Evolutionary conservation across 176 grass and related monocot species (phyloP), one percentile per base, ranked within the genome.

Genomic region (Poa annua): DNA sequence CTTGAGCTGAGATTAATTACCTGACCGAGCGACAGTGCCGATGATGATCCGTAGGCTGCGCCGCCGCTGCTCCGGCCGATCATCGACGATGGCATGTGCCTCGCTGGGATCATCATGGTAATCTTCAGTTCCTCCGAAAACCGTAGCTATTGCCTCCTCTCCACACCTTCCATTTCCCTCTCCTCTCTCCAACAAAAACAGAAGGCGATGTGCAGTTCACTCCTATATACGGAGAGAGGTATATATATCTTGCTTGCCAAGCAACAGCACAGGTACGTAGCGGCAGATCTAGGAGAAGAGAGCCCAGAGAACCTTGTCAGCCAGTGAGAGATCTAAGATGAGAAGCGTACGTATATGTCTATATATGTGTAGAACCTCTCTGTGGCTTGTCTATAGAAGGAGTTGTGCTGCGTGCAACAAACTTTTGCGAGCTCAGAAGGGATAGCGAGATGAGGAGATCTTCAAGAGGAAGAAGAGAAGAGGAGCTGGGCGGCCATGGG

Each of bases 51-150:
- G 26, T 89, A 99, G 13, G 81, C 70, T 9, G 89, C 80, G 83
- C 42, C 15, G 85, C 44, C 86, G 83, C 34, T 20, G 90, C 52
- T 92, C 82, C 93, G 88, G 59, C 88, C 89, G 33, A 96, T 96
- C 97, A 99, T 96, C 39, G 97, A 81, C 25, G 97, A 79, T 59
- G 88, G 81, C 76, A 90, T 88, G 76, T 99, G 91, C 83, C 91
- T 88, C 72, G 76, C 79, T 62, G 97, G 97, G 79, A 96, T 94
- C 93, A 99, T 99, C 93, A 99, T 96, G 93, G 88, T 90, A 92
- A 55, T 81, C 53, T 47, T 20, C 33, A 41, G 35, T n/a, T 69
- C 13, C n/a, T 45, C 5, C 15, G 22, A 50, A 88, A 92, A 77
- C 89, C 93, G 91, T 96, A 89, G 89, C 81, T 73, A 73, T 79